A percentile compares a stretch with the other conserved stretches of the same genome.
Evolutionary conservation across 768 basidiomycete species (phyloP).

Genomic region (Guyanaporus albipodus): DNA sequence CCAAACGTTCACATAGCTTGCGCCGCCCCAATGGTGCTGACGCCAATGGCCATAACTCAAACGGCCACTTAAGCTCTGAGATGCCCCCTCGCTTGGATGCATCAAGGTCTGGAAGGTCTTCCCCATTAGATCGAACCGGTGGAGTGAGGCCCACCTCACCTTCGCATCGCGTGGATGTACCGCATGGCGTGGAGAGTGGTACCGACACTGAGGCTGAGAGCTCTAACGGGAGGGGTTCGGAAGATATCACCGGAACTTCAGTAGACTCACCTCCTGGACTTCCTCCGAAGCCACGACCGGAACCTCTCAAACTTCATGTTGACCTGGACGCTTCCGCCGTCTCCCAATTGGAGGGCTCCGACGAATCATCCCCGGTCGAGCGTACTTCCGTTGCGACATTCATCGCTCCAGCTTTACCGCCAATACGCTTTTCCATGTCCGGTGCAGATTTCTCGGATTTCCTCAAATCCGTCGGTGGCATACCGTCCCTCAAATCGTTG

Average conservation of each 20-base stretch:
- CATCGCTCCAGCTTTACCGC: constrained; percentile 84
- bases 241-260: constrained; percentile 21
- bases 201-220: constrained; percentile 66
- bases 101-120: constrained; percentile 16
- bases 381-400: constrained; percentile 68
- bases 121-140: constrained; percentile 19
- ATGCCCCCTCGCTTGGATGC: constrained; percentile 17
- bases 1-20: constrained; percentile 33
- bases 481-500: constrained; percentile 44
- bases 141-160: constrained; percentile 48
- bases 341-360: constrained; percentile 38
- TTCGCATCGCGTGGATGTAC: constrained; percentile 63
- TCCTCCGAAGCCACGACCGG: constrained; percentile 41
- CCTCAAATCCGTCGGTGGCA: constrained; percentile 54
- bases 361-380: constrained; percentile 64
- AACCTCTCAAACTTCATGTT: constrained; percentile 26
- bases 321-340: constrained; percentile 14
- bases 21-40: constrained; percentile 13
- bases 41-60: neutral
- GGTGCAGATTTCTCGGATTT: constrained; percentile 78
- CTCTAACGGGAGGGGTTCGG: constrained; percentile 35
- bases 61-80: constrained; percentile 6
- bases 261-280: constrained; percentile 37
- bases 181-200: constrained; percentile 67
- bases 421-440: constrained; percentile 87